Evolutionary conservation across 495 filamentous ascomycete genomes (phyloP).

Genomic region (Xylaria bambusicola): DNA sequence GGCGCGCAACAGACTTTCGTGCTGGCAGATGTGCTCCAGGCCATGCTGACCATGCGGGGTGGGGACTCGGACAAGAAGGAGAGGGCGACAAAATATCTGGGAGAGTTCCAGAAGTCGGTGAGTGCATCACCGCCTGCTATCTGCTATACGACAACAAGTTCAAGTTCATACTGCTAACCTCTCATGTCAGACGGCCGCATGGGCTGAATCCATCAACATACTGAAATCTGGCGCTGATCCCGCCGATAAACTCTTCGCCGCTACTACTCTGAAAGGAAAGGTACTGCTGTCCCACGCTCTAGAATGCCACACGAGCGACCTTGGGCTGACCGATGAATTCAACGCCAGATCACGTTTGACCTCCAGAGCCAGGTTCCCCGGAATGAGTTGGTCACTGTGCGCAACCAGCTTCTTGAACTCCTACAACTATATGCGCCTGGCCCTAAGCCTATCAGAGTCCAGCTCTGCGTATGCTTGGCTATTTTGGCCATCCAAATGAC

Average conservation of each 20-base stretch:
- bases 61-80: slow-evolving; percentile 80
- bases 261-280: slow-evolving; percentile 97
- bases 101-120: slow-evolving; percentile 98
- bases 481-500: slow-evolving; percentile 95
- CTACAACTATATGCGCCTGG: slow-evolving; percentile 77
- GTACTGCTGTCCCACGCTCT: slow-evolving; percentile 51
- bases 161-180: slow-evolving; percentile 5
- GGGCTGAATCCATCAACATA: slow-evolving; percentile 82
- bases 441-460: slow-evolving; percentile 87
- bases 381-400: slow-evolving; percentile 69
- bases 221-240: slow-evolving; percentile 74
- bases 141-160: not conserved
- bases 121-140: slow-evolving; percentile 21
- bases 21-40: slow-evolving; percentile 72
- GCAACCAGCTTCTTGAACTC: slow-evolving; percentile 78
- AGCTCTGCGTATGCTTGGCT: slow-evolving; percentile 91
- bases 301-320: not conserved
- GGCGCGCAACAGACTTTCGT: slow-evolving; percentile 68
- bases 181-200: slow-evolving; percentile 69
- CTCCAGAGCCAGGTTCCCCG: slow-evolving; percentile 70
- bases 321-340: slow-evolving; percentile 6
- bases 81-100: slow-evolving; percentile 85
- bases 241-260: slow-evolving; percentile 91
- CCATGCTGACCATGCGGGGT: slow-evolving; percentile 89
- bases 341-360: slow-evolving; percentile 51